Percentiles rank a stretch among this genome's conserved stretches.
phyloP scores from a whole-genome alignment of 1,139 yeast species.

The Nadsonia commutata region DNA sequence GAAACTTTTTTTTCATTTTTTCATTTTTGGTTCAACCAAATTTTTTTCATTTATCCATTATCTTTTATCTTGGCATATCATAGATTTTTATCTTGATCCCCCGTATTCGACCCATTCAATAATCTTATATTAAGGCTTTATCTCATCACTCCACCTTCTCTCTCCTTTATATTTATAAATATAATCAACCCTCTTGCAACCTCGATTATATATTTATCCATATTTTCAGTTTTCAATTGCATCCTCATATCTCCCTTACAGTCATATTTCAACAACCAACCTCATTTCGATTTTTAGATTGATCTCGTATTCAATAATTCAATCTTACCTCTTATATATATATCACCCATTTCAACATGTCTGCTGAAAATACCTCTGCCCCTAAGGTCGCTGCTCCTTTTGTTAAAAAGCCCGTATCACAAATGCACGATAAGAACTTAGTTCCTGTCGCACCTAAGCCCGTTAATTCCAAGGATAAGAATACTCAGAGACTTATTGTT shows the following conservation, averaged over 20 bases:
- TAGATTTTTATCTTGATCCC: too few species aligned
- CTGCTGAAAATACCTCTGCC: constrained; percentile 1
- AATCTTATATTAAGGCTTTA: too few species aligned
- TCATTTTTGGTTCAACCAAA: not conserved
- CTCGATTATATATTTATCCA: too few species aligned
- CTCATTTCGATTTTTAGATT: not conserved
- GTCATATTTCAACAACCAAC: too few species aligned
- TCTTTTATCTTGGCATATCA: too few species aligned
- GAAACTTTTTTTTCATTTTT: not conserved
- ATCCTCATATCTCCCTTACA: too few species aligned
- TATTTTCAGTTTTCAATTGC: too few species aligned
- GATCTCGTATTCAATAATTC: not conserved
- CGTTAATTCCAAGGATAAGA: constrained; percentile 70
- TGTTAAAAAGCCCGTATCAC: constrained; percentile 8
- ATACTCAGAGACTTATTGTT: constrained; percentile 72
- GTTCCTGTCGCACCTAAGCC: constrained; percentile 77
- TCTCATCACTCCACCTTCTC: too few species aligned
- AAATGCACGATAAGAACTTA: constrained; percentile 30
- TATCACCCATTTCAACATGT: constrained; percentile 2
- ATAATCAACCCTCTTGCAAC: too few species aligned
- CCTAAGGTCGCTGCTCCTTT: constrained; percentile 6
- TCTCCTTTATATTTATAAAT: too few species aligned
- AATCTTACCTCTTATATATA: not conserved
- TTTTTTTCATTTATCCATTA: not conserved
- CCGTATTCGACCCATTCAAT: too few species aligned